A percentile compares a stretch with the other conserved stretches of the same genome.
These are phyloP conservation scores for Melanomma pulvis-pyrius DNA, from an alignment of 495 filamentous ascomycete genomes.

Conservation along the genomic window DNA sequence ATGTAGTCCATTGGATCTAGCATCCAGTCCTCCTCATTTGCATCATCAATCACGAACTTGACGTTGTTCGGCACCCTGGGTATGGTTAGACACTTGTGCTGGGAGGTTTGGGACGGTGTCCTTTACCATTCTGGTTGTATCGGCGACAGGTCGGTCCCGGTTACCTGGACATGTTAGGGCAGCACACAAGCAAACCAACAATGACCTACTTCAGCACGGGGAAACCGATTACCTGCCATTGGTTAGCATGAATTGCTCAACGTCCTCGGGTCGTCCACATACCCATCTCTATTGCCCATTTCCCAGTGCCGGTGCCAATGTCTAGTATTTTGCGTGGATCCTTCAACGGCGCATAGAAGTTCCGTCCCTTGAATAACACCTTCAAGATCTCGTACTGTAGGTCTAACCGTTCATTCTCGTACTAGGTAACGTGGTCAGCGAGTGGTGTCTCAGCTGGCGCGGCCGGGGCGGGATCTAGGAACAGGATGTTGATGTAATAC, in stretches of 20 bases:
- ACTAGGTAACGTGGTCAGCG: slow-evolving; percentile 31
- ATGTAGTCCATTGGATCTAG: slow-evolving; percentile 40
- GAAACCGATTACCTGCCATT: slow-evolving; percentile 27
- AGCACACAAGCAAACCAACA: not conserved
- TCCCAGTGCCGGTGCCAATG: slow-evolving; percentile 43
- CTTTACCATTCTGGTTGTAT: slow-evolving; percentile 43
- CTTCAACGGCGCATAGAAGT: slow-evolving; percentile 38
- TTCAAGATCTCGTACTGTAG: slow-evolving; percentile 43
- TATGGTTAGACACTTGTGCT: not conserved
- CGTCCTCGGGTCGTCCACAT: slow-evolving; percentile 9
- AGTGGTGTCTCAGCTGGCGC: not conserved
- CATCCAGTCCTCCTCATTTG: slow-evolving; percentile 45
- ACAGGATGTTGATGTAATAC: slow-evolving; percentile 23
- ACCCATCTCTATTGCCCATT: slow-evolving; percentile 46
- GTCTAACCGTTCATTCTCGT: slow-evolving; percentile 41
- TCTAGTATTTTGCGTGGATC: slow-evolving; percentile 40
- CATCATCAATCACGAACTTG: slow-evolving; percentile 45
- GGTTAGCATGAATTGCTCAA: slow-evolving; percentile 17
- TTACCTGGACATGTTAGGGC: slow-evolving; percentile 32
- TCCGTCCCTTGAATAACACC: slow-evolving; percentile 38
- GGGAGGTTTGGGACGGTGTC: not conserved
- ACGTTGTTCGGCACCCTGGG: slow-evolving; percentile 41
- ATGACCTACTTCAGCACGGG: slow-evolving; percentile 27
- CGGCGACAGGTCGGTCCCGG: slow-evolving; percentile 43
- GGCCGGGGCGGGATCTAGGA: slow-evolving; percentile 3